Percentiles rank a stretch among this genome's conserved stretches.
Conservation (phyloP, 371 early-diverging fungal species). For the Nematocida parisii region DNA sequence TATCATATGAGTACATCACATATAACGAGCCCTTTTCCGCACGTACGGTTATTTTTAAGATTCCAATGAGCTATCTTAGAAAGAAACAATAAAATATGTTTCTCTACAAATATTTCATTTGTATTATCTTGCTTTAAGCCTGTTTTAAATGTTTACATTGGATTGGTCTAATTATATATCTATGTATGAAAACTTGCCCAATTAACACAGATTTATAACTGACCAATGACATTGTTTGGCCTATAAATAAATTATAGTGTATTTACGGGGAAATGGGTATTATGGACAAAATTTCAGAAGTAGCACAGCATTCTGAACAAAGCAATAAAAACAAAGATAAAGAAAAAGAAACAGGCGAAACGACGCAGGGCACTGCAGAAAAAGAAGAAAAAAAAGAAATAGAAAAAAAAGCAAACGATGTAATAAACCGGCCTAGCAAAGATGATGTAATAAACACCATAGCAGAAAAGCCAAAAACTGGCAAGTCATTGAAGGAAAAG, state of each 20-base stretch:
- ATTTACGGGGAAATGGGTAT: conserved; percentile 21
- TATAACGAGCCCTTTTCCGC: conserved; percentile 45
- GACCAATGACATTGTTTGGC: conserved; percentile 1
- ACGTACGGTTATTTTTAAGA: conserved; percentile 41
- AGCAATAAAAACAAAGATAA: conserved; percentile 6
- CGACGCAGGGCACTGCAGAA: not conserved
- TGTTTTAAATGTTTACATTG: no score
- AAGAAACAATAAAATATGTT: conserved; percentile 20
- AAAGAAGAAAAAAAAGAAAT: not conserved
- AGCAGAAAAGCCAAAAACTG: not conserved
- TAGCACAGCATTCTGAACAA: conserved; percentile 34
- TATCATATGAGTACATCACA: conserved; percentile 50
- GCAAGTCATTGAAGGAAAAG: not conserved
- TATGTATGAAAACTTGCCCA: not conserved
- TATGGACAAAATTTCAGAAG: conserved; percentile 36
- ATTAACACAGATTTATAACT: not conserved
- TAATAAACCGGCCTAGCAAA: not conserved
- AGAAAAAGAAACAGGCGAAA: not conserved
- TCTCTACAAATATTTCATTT: not conserved
- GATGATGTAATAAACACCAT: not conserved
- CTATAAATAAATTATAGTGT: conserved; percentile 12
- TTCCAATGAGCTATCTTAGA: conserved; percentile 53
- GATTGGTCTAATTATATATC: not conserved
- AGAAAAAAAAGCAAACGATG: not conserved
- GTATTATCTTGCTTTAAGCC: not conserved